Percentiles rank a stretch among this genome's conserved stretches.
Evolutionary conservation across 2,329 filamentous ascomycete species (phyloP).

Genomic region (Trichoderma guizhouense): DNA sequence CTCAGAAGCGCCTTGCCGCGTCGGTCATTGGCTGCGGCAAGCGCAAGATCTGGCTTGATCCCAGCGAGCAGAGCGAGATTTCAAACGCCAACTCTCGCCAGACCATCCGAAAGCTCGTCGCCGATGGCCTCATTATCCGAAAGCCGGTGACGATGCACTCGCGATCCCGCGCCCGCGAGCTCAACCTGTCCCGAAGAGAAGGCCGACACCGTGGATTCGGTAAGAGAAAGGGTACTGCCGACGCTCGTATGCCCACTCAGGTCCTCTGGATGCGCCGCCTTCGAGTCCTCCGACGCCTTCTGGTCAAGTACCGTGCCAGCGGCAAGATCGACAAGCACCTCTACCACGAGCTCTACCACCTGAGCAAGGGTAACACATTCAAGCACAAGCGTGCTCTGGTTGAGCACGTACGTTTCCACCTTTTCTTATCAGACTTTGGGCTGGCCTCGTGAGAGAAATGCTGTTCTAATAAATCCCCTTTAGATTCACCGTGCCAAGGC

Average conservation of each 20-base stretch:
- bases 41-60: slow-evolving; percentile 99
- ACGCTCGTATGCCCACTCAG: slow-evolving; percentile 98
- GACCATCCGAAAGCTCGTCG: slow-evolving; percentile 98
- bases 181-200: slow-evolving; percentile 90
- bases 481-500: slow-evolving; percentile 99
- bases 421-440: background rate
- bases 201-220: slow-evolving; percentile 98
- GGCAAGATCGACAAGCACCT: slow-evolving; percentile 99
- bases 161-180: slow-evolving; percentile 88
- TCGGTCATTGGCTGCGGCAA: slow-evolving; percentile 98
- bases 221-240: slow-evolving; percentile 99
- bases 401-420: slow-evolving; percentile 82
- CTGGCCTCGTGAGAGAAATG: slow-evolving; percentile 7
- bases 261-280: slow-evolving; percentile 99
- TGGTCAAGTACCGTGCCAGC: slow-evolving; percentile 99
- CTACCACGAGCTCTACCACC: slow-evolving; percentile 99
- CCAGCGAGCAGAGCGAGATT: slow-evolving; percentile 99
- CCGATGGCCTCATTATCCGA: slow-evolving; percentile 99
- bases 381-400: slow-evolving; percentile 99
- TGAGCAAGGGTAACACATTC: slow-evolving; percentile 99
- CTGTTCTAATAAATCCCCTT: background rate
- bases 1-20: slow-evolving; percentile 99
- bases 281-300: slow-evolving; percentile 95
- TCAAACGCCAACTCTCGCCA: slow-evolving; percentile 99
- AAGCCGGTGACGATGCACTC: slow-evolving; percentile 99